phyloP scores from a whole-genome alignment of 495 filamentous ascomycete genomes.

The Jackrogersella minutella region DNA sequence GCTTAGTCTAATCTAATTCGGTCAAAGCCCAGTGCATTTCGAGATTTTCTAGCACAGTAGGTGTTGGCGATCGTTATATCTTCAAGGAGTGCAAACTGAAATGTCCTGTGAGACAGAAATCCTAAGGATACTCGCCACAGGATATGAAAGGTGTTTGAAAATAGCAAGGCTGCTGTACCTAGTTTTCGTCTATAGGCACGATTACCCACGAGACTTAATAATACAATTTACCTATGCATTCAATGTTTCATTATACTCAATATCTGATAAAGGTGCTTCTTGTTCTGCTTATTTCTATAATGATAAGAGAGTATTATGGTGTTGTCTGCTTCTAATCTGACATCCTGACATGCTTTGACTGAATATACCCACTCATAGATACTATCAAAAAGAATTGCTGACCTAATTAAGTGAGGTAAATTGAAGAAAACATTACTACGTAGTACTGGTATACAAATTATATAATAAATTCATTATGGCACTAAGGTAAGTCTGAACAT shows the following conservation, averaged over 20 bases:
- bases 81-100: not conserved
- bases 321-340: not conserved
- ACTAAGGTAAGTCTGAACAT: slow-evolving; percentile 5
- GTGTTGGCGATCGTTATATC: not conserved
- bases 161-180: not conserved
- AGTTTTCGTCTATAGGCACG: not conserved
- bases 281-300: too few relatives aligned
- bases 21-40: not conserved
- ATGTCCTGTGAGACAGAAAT: not conserved
- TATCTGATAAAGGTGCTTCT: not conserved
- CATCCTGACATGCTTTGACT: too few relatives aligned
- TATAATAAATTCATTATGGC: too few relatives aligned
- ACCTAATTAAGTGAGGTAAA: too few relatives aligned
- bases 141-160: not conserved
- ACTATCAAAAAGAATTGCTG: too few relatives aligned
- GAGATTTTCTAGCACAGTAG: not conserved
- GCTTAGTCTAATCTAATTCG: not conserved
- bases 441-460: too few relatives aligned
- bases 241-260: not conserved
- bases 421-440: too few relatives aligned
- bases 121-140: not conserved
- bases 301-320: too few relatives aligned
- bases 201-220: not conserved
- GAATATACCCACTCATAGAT: too few relatives aligned
- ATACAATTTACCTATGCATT: not conserved